Evolutionary conservation across 2,329 filamentous ascomycete genomes (phyloP).

Genomic region (Sporothrix pseudoabietina): DNA sequence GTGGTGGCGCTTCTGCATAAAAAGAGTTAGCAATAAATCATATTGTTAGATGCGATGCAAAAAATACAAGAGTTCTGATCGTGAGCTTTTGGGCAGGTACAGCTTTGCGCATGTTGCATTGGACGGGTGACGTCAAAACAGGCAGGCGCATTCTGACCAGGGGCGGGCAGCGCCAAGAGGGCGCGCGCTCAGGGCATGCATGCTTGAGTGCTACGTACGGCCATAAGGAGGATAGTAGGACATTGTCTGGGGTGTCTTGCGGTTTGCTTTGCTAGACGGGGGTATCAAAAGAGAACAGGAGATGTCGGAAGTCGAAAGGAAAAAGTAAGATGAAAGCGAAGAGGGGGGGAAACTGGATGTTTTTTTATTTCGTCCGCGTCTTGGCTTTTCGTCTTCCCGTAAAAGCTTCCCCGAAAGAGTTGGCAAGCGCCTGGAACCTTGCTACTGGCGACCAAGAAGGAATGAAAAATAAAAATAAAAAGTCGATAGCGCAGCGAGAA

Average conservation of each 20-base stretch:
- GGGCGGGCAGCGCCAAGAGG: background rate
- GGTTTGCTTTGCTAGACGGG: background rate
- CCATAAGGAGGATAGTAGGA: conserved; percentile 45
- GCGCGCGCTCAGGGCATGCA: background rate
- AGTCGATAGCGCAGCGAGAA: conserved; percentile 12
- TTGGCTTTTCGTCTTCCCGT: background rate
- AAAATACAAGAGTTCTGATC: background rate
- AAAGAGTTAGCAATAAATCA: background rate
- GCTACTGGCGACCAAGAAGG: background rate
- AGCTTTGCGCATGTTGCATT: background rate
- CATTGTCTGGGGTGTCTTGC: conserved; percentile 39
- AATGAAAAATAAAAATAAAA: conserved; percentile 1
- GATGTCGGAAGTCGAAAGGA: background rate
- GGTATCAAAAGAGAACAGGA: conserved; percentile 18
- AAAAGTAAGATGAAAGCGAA: background rate
- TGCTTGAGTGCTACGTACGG: conserved; percentile 38
- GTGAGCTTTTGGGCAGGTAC: background rate
- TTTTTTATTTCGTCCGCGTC: conserved; percentile 11
- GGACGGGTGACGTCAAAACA: background rate
- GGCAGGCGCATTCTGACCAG: background rate
- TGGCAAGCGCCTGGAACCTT: conserved; percentile 1
- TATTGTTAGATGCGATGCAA: background rate
- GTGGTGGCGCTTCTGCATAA: conserved; percentile 31
- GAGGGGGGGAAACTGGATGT: background rate
- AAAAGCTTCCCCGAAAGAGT: background rate